Evolutionary conservation across 352 stramenopile species (phyloP), one percentile per base, ranked within the genome.

Genomic region (Phytophthora sansomeana): DNA sequence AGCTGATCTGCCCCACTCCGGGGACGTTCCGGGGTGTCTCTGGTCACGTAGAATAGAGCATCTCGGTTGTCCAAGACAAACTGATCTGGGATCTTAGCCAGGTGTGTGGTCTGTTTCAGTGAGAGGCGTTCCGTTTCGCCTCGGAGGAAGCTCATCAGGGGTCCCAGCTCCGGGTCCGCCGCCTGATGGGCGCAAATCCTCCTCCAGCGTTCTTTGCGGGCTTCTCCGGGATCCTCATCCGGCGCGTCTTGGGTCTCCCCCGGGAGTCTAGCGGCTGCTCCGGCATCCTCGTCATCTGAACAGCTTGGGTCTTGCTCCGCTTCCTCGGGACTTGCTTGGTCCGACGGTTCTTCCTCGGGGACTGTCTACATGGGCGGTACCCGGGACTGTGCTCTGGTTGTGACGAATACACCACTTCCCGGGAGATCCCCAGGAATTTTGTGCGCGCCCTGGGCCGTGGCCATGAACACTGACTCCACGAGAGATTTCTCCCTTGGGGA

Each of bases 41-140:
- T n/a, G n/a, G n/a, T n/a, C n/a, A n/a, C n/a, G n/a, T n/a, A n/a
- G n/a, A n/a, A 4, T n/a, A 63, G 16, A 1, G 24, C 32, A 9
- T 48, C 42, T 46, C 46, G 29, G 16, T 8, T 33, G 14, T 63
- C 55, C 16, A 63, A 7, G 3, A 63, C 33, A 28, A 55, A 48
- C 43, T 55, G 55, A 4, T 36, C 55, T 14, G 47, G n/a, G 5
- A 54, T 35, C 19, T 32, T 56, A 14, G 49, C 32, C 6, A 56
- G 32, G 28, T 44, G 49, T 0, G 49, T 56, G 17, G 39, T 60
- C 17, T 50, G 28, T 5, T 49, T 49, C 10, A 30, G n/a, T 3
- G 39, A 60, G n/a, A n/a, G n/a, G n/a, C n/a, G n/a, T n/a, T n/a
- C n/a, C n/a, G n/a, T n/a, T n/a, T n/a, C n/a, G n/a, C n/a, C n/a